phyloP scores from a whole-genome alignment of 108 stramenopile species.

The Nitzschia inconspicua region DNA sequence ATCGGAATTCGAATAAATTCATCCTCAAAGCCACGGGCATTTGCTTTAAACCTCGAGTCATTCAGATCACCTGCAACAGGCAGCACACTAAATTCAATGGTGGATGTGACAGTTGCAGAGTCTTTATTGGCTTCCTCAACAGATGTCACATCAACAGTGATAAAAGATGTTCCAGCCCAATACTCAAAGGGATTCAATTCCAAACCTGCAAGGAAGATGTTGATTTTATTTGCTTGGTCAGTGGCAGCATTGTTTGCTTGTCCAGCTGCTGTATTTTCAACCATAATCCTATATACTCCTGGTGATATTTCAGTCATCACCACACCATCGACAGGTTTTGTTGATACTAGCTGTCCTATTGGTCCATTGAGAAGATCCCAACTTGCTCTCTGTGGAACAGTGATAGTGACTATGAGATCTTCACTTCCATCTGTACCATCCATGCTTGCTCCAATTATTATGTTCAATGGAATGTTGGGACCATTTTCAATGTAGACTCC shows the following conservation, averaged over 20 bases:
- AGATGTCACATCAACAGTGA: conserved; percentile 1
- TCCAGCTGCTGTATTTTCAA: no score
- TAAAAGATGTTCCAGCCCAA: conserved; percentile 3
- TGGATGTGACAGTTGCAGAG: not conserved
- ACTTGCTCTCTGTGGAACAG: no score
- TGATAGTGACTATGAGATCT: not conserved
- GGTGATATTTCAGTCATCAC: no score
- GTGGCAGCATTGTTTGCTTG: no score
- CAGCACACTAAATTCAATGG: not conserved
- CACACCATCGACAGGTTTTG: no score
- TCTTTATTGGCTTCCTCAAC: not conserved
- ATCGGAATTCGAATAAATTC: not conserved
- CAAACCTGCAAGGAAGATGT: not conserved
- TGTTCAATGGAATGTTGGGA: not conserved
- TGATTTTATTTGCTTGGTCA: not conserved
- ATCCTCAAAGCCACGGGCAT: conserved; percentile 7
- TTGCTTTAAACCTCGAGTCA: conserved; percentile 4
- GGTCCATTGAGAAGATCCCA: no score
- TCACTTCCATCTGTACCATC: conserved; percentile 1
- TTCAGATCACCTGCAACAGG: not conserved
- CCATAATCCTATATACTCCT: no score
- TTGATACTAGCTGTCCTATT: no score
- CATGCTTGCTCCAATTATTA: not conserved
- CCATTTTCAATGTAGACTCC: no score
- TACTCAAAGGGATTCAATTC: not conserved